Base-by-base conservation (phyloP, 345 rosid genomes). In the Clausena lansium region DNA sequence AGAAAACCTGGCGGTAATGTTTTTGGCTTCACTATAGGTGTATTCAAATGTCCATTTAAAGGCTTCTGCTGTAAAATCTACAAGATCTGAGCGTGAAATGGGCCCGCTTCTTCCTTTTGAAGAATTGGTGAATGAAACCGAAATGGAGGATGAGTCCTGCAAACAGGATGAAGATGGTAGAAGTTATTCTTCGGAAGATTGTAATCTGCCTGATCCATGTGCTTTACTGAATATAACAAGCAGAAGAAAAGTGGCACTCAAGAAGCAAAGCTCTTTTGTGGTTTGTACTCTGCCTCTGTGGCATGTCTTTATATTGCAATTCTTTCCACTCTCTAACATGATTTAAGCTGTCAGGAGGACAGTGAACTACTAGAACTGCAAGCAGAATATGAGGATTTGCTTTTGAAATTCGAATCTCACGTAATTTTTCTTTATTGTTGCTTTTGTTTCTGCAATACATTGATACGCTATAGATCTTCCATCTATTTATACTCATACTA, bases 101-200 rank as follows among this genome's bases (percentile, higher is more conserved):
- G 92, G 91, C 41, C 93, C 91, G 6, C 91, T 93, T 62, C 80
- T 93, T 86, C 87, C 91, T 61, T 95, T 95, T 76, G 85, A 90
- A 33, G 94, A 92, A 74, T 86, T 95, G 78, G 74, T 88, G 55
- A 76, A 74, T 77, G 89, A 82, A 64, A 74, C n/a, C 27, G 92
- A 79, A 82, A 82, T 41, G 66, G 79, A 70, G 50, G 81, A 84
- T 69, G 81, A 80, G 50, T 57, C 76, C 74, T 84, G 45, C 41
- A 83, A 83, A 82, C 84, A 79, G 80, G 83, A 83, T 39, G 88
- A 86, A 81, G 85, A 82, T 73, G 67, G 38, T 75, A 81, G 81
- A 22, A 74, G n/a, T 76, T 78, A 41, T 75, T 61, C 78, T 28
- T n/a, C 58, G 9, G 89, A 83, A 82, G 91, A 78, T 72, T 81